Evolutionary conservation across 495 filamentous ascomycete species (phyloP).

Genomic region (Saxispiralis lemnorum): DNA sequence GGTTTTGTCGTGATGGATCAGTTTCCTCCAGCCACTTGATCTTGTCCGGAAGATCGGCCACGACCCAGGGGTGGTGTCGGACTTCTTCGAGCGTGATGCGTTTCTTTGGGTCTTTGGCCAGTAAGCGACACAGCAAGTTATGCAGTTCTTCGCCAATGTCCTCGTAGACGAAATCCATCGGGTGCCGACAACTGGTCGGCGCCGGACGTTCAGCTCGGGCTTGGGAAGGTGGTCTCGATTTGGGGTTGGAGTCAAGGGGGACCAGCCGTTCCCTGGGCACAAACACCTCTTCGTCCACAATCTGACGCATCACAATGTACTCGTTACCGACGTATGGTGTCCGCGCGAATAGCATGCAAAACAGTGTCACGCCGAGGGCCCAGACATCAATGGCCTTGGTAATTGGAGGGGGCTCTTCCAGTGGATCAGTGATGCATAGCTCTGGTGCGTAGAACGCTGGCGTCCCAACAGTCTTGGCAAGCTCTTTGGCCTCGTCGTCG

Average conservation of each 20-base stretch:
- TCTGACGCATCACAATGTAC: slow-evolving; percentile 74
- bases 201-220: slow-evolving; percentile 18
- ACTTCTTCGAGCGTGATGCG: slow-evolving; percentile 82
- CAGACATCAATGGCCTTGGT: slow-evolving; percentile 80
- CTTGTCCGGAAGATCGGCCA: slow-evolving; percentile 59
- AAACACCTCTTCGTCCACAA: slow-evolving; percentile 77
- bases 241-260: slow-evolving; percentile 47
- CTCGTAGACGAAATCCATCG: slow-evolving; percentile 66
- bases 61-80: slow-evolving; percentile 90
- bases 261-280: slow-evolving; percentile 65
- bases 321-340: slow-evolving; percentile 85
- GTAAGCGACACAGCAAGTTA: slow-evolving; percentile 63
- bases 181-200: slow-evolving; percentile 35
- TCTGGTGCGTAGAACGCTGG: slow-evolving; percentile 96
- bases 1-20: slow-evolving; percentile 62
- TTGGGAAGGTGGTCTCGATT: slow-evolving; percentile 20
- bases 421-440: slow-evolving; percentile 67
- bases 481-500: slow-evolving; percentile 66
- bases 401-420: slow-evolving; percentile 36
- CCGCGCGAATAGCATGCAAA: slow-evolving; percentile 83
- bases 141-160: slow-evolving; percentile 64
- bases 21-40: slow-evolving; percentile 79
- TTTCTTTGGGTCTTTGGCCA: slow-evolving; percentile 75
- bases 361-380: slow-evolving; percentile 90
- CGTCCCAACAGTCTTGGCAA: slow-evolving; percentile 94